Percentiles rank a stretch among this genome's conserved stretches.
Evolutionary conservation across 2,329 filamentous ascomycete genomes (phyloP).

Genomic region (Xylariaceae sp.): DNA sequence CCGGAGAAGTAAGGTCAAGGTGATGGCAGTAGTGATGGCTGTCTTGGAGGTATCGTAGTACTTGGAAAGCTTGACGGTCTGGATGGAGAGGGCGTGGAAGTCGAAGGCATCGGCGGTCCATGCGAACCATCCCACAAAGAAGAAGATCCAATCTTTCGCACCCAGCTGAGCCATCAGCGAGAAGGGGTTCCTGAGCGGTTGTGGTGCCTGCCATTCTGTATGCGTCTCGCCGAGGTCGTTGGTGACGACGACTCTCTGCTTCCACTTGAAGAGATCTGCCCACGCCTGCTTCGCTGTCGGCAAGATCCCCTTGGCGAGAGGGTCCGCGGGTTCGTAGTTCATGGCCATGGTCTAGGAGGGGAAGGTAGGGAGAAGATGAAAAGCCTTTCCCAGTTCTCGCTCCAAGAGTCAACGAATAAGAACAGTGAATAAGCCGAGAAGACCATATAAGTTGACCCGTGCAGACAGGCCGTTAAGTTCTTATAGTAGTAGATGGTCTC

Average conservation of each 20-base stretch:
- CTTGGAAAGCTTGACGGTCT: conserved; percentile 72
- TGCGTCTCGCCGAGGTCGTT: conserved; percentile 69
- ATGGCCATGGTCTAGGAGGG: conserved; percentile 28
- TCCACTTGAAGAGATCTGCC: conserved; percentile 74
- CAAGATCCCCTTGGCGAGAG: conserved; percentile 68
- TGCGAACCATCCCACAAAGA: conserved; percentile 74
- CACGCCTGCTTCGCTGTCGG: conserved; percentile 70
- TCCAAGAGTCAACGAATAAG: not conserved
- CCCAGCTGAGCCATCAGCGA: conserved; percentile 69
- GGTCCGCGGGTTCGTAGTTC: conserved; percentile 58
- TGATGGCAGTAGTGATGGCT: conserved; percentile 76
- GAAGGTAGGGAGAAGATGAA: not conserved
- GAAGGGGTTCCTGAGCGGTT: conserved; percentile 73
- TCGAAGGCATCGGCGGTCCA: conserved; percentile 87
- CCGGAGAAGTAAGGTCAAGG: conserved; percentile 74
- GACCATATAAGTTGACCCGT: not conserved
- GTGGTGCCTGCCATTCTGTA: conserved; percentile 72
- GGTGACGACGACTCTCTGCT: conserved; percentile 72
- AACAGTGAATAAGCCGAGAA: not conserved
- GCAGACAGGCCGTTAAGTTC: not conserved
- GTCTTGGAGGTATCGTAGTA: conserved; percentile 64
- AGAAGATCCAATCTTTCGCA: conserved; percentile 74
- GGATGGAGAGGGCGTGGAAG: conserved; percentile 81
- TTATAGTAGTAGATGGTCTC: conserved; percentile 7
- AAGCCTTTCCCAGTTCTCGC: not conserved